Percentiles rank a stretch among this genome's conserved stretches.
These are phyloP conservation scores for Larix kaempferi DNA, from an alignment of 75 land plant species.

Conservation along the genomic window DNA sequence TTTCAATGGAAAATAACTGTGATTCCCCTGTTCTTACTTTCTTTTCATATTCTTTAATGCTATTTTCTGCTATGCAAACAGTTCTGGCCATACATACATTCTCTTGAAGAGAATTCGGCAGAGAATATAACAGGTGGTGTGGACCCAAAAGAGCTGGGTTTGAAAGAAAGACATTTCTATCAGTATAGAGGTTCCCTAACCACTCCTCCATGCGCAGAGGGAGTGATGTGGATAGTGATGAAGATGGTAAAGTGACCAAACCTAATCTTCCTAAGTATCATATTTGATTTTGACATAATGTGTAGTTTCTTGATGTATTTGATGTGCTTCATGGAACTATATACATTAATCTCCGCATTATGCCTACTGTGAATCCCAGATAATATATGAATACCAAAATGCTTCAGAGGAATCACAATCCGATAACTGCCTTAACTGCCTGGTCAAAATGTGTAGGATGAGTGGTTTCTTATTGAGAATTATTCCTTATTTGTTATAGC, in stretches of 20 bases:
- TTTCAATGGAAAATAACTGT: too few relatives aligned
- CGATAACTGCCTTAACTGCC: too few relatives aligned
- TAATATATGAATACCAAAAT: too few relatives aligned
- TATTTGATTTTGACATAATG: neutral
- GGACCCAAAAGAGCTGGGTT: conserved; percentile 16
- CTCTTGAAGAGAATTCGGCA: neutral
- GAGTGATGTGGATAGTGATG: conserved; percentile 38
- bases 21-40: too few relatives aligned
- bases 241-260: conserved; percentile 17
- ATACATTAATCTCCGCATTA: neutral
- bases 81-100: conserved; percentile 9
- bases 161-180: conserved; percentile 18
- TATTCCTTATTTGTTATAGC: too few relatives aligned
- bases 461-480: too few relatives aligned
- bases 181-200: conserved; percentile 48
- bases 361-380: too few relatives aligned
- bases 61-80: neutral
- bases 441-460: too few relatives aligned
- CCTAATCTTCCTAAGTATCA: neutral
- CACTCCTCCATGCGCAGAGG: conserved; percentile 49
- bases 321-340: neutral
- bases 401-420: too few relatives aligned
- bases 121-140: conserved; percentile 9
- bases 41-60: too few relatives aligned
- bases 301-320: neutral